Conservation (phyloP, 78 protist species). For the Dictyostelium brefeldianum region DNA sequence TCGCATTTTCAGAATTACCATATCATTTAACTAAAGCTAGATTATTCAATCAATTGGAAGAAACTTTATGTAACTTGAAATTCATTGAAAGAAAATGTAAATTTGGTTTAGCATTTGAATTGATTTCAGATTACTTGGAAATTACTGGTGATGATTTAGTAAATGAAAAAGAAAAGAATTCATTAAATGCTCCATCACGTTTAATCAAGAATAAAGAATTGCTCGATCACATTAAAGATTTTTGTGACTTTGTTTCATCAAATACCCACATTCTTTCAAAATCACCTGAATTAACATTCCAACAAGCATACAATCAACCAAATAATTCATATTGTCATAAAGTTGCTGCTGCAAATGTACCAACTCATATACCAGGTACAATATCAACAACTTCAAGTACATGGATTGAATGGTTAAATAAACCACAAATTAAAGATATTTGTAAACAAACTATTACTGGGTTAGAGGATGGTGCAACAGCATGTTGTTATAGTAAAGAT, state of each 20-base stretch:
- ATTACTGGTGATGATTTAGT: slow-evolving; percentile 31
- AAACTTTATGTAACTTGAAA: slow-evolving; percentile 30
- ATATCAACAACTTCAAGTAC: neutral
- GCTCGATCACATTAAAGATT: slow-evolving; percentile 35
- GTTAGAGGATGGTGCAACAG: slow-evolving; percentile 46
- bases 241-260: slow-evolving; percentile 45
- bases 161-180: neutral
- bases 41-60: slow-evolving; percentile 40
- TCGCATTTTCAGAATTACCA: slow-evolving; percentile 59
- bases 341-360: slow-evolving; percentile 9
- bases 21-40: slow-evolving; percentile 56
- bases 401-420: slow-evolving; percentile 82
- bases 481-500: slow-evolving; percentile 49
- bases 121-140: slow-evolving; percentile 68
- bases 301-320: slow-evolving; percentile 87
- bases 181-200: slow-evolving; percentile 11
- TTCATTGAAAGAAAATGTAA: slow-evolving; percentile 64
- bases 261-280: slow-evolving; percentile 51
- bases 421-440: slow-evolving; percentile 60
- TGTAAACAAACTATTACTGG: slow-evolving; percentile 82
- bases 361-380: neutral
- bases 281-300: slow-evolving; percentile 79
- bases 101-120: slow-evolving; percentile 68
- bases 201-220: slow-evolving; percentile 37
- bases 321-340: slow-evolving; percentile 16